Base-by-base conservation (phyloP, 805 yeast species). In the Candida ovalis region DNA sequence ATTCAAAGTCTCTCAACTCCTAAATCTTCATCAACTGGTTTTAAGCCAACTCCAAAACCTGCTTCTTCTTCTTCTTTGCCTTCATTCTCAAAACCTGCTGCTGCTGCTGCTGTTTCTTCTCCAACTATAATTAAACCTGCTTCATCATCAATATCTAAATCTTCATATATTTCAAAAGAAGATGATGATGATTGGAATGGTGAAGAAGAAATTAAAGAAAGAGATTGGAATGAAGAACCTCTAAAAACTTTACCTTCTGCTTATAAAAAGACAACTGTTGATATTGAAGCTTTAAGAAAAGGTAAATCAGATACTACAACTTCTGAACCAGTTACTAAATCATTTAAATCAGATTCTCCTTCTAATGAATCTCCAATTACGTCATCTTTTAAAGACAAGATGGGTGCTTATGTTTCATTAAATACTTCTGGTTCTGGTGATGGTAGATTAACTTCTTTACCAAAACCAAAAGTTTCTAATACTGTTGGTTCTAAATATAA, bases 121-220 rank as follows among this genome's bases (percentile, higher is more conserved):
- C 8, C 19, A 6, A 48, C 57, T 25, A 56, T 60, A 18, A 54
- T 69, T 50, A 60, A 63, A 37, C 42, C 50, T 10, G 38, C 35
- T 30, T 17, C 35, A 12, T 12, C 41, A 19, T 28, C 48, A 9
- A 30, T 43, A 17, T 47, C 56, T 4, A 30, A 30, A 12, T 15
- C 35, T 30, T 30, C 35, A 8, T 30, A 7, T 15, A 17, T 17
- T 10, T 25, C 50, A 8, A 30, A 41, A 17, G 18, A 39, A 12
- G 50, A 56, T 17, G 69, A 61, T 35, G 88, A 82, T 48, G 91
- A 78, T 50, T 86, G 92, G 90, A 88, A 80, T 49, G 87, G 80
- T 45, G 86, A 81, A 57, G 77, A 74, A 48, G 83, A 77, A 59
- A 66, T 77, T 40, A 73, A 76, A 59, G 82, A 73, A 48, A 70